phyloP scores from a whole-genome alignment of 306 rosid genomes.

The Gillenia trifoliata region DNA sequence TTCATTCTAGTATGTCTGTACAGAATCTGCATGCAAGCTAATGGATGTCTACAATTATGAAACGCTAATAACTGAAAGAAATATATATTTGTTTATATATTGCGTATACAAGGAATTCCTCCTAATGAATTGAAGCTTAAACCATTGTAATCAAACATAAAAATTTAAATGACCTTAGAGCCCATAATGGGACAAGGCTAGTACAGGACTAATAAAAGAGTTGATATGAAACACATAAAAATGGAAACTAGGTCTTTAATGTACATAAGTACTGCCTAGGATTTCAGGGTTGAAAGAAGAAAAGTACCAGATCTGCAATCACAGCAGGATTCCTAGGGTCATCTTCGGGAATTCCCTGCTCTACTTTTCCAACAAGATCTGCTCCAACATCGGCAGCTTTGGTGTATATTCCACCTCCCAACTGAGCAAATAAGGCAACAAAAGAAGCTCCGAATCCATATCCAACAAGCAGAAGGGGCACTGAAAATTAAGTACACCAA shows the following conservation, averaged over 20 bases:
- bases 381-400: slow-evolving; percentile 99
- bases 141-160: background rate
- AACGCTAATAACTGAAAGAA: background rate
- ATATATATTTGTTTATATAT: background rate
- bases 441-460: slow-evolving; percentile 99
- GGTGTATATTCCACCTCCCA: slow-evolving; percentile 98
- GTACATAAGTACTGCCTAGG: background rate
- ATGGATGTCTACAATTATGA: background rate
- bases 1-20: background rate
- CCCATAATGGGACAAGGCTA: background rate
- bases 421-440: slow-evolving; percentile 93
- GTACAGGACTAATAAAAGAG: background rate
- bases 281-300: slow-evolving; percentile 5
- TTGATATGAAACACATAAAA: background rate
- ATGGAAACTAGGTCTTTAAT: background rate
- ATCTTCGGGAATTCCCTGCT: slow-evolving; percentile 99
- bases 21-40: background rate
- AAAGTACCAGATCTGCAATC: slow-evolving; percentile 92
- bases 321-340: slow-evolving; percentile 99
- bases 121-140: background rate
- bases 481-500: slow-evolving; percentile 39
- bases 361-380: slow-evolving; percentile 97
- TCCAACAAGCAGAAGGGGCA: slow-evolving; percentile 99
- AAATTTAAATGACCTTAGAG: background rate
- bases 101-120: background rate